phyloP scores from a whole-genome alignment of 2,329 filamentous ascomycete species.

The Aspergillus fumigatiaffinis region DNA sequence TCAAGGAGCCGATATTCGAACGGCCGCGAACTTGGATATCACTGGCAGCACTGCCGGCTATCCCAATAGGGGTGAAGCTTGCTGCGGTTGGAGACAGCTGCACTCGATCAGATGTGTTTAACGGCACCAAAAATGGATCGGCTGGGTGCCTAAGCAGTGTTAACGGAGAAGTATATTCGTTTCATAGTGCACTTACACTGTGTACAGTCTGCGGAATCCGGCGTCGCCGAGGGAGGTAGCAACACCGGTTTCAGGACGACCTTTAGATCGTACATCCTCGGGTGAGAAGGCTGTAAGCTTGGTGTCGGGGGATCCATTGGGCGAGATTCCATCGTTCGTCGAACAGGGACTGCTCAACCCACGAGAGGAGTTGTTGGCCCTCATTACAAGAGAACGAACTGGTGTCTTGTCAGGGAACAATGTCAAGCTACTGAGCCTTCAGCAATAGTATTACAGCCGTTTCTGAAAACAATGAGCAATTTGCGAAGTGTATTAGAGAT shows the following conservation, averaged over 20 bases:
- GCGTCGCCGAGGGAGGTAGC: slow-evolving; percentile 12
- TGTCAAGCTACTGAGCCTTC: neutral
- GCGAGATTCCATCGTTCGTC: slow-evolving; percentile 52
- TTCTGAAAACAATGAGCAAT: neutral
- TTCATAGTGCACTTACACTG: slow-evolving; percentile 16
- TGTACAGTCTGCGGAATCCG: slow-evolving; percentile 16
- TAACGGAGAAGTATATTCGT: neutral
- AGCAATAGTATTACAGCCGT: neutral
- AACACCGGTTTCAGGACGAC: slow-evolving; percentile 16
- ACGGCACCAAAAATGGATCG: slow-evolving; percentile 28
- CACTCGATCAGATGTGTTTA: slow-evolving; percentile 12
- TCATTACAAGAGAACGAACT: slow-evolving; percentile 17
- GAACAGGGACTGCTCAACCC: slow-evolving; percentile 36
- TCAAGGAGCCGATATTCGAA: slow-evolving; percentile 16
- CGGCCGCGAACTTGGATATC: slow-evolving; percentile 8
- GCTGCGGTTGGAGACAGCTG: slow-evolving; percentile 62
- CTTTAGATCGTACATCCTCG: slow-evolving; percentile 49
- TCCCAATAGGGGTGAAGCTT: slow-evolving; percentile 53
- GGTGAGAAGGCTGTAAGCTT: slow-evolving; percentile 62
- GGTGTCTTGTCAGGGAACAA: neutral
- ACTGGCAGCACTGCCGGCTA: slow-evolving; percentile 9
- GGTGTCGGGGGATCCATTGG: slow-evolving; percentile 62
- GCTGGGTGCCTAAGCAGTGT: slow-evolving; percentile 15
- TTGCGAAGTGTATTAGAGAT: neutral
- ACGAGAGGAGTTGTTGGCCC: slow-evolving; percentile 22